Evolutionary conservation across 2,329 filamentous ascomycete species (phyloP), one percentile per base, ranked within the genome.

Genomic region (Coleophoma cylindrospora): DNA sequence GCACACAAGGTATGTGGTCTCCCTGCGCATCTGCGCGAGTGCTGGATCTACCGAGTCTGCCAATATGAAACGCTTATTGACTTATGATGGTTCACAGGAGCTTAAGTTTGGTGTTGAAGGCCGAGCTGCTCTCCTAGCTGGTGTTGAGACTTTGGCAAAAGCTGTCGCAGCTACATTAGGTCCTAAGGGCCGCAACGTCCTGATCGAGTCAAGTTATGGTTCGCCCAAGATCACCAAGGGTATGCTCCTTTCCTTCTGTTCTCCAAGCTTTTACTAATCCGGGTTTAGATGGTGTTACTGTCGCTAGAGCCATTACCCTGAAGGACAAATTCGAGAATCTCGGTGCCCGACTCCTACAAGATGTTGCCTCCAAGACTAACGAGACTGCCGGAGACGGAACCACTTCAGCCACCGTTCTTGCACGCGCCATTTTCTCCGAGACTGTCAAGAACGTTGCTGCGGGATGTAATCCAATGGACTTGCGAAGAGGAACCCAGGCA

Each of bases 261-360:
- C n/a, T n/a, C 11, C 27, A 61, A 27, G 38, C 9, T n/a, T 43
- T 45, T 43, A 48, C 14, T 47, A 27, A 27, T 6, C 27, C 2
- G 2, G 27, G 3, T 27, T 27, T 27, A 91, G 88, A 94, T 73
- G 89, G 89, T 84, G 89, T 94, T 43, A 91, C 87, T 62, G 89
- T 94, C 63, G 89, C 89, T 62, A 92, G 87, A 75, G 91, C 92
- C 57, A 88, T 99, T 66, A 83, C 82, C 57, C 84, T 99, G 60
- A 85, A 99, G 81, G 94, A 99, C 81, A 97, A 97, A 77, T 99
- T 96, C 74, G 94, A 99, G 79, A 99, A 99, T 80, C 89, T 99
- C 63, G 94, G 94, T 71, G 94, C 94, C 66, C 88, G 89, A 68
- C 84, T 99, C 61, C 84, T 99, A 62, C 91, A 97, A 76, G 94